A percentile compares a stretch with the other conserved stretches of the same genome.
phyloP scores from a whole-genome alignment of 345 rosid species.

The Aegle marmelos region DNA sequence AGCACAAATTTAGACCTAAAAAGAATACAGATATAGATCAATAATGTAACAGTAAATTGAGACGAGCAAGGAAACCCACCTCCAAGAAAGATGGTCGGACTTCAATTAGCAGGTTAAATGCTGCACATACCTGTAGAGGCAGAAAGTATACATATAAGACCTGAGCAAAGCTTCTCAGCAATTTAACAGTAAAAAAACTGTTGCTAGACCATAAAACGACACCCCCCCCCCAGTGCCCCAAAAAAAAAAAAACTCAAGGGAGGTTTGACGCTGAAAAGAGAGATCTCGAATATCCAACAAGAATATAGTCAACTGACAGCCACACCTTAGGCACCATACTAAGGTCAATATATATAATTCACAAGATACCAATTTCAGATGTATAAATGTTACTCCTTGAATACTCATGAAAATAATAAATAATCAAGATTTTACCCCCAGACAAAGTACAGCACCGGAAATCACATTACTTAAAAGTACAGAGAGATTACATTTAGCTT shows the following conservation, averaged over 20 bases:
- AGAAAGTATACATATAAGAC: constrained; percentile 6
- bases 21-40: background rate
- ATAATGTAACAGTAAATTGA: background rate
- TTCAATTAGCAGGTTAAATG: constrained; percentile 88
- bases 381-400: background rate
- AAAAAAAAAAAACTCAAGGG: background rate
- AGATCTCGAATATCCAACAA: background rate
- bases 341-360: background rate
- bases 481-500: background rate
- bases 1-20: background rate
- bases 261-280: background rate
- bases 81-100: constrained; percentile 68
- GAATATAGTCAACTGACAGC: background rate
- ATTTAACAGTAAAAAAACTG: constrained; percentile 3
- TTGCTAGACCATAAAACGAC: background rate
- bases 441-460: background rate
- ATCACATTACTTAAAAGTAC: background rate
- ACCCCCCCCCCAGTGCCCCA: no score
- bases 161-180: constrained; percentile 9
- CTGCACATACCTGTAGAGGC: constrained; percentile 75
- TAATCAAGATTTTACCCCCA: background rate
- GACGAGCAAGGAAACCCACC: constrained; percentile 44
- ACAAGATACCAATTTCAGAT: background rate
- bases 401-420: background rate
- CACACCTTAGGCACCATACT: background rate